Base-by-base conservation (phyloP, 1,139 yeast species). In the Diutina rugosa region DNA sequence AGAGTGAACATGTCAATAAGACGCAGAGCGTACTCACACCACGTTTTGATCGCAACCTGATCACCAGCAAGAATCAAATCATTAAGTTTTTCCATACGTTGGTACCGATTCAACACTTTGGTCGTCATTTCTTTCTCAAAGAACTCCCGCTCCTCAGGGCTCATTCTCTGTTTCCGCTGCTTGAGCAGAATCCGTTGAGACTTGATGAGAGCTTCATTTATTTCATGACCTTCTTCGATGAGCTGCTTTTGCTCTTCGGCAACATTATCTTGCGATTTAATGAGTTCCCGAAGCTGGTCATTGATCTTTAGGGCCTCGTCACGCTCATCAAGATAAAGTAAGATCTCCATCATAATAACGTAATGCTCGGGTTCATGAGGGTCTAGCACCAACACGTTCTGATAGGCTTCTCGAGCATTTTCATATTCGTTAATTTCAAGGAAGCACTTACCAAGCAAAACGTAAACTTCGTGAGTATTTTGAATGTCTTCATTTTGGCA, bases 1-100 rank as follows among this genome's bases (percentile, higher is more conserved):
- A 84, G 81, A 38, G 87, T 80, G 65, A 93, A 91, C 61, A 88
- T 82, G 64, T 89, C 96, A 54, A 91, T 82, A 57, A 95, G 74
- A 60, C 87, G 95, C 2, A 88, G 80, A 0, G 95, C 97, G 12
- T 85, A 74, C 60, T 90, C 90, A 62, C 88, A 78, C 98, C 98
- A 93, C 12, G 90, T 82, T 14, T 79, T 74, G 0, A 84, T 80
- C 6, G 95, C 90, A 10, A 84, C 81, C 9, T 69, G 67, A 57
- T 86, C 86, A 2, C 83, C 84, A 14, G 68, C 67, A 41, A 72
- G 73, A 49, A 83, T 69, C 3, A 85, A 84, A 0, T 76, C 78
- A 54, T 81, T 79, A 56, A 86, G 77, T 56, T 86, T 72, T 46
- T 76, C 72, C 67, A 90, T 77, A 59, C 90, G 77, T 21, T 80